These are phyloP conservation scores for Diutina sp. DNA, from an alignment of 1,139 yeast species.

Conservation along the genomic window DNA sequence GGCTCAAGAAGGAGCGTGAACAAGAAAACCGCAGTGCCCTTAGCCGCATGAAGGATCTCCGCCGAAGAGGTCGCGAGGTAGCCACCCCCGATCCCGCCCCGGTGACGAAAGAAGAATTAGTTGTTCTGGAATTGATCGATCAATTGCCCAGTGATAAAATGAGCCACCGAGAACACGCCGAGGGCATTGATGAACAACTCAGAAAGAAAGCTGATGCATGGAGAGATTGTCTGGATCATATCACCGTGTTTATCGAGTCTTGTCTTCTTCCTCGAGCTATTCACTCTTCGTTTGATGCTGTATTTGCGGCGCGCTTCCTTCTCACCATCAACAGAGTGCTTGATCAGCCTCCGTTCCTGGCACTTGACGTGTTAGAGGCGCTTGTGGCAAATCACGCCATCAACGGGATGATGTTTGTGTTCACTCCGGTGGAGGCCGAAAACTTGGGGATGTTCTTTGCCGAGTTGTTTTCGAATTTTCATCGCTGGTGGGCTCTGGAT, in stretches of 20 bases:
- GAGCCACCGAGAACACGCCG: not conserved
- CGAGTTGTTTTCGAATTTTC: conserved; percentile 32
- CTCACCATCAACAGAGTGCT: conserved; percentile 30
- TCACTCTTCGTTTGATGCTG: conserved; percentile 80
- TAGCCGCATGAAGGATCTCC: not conserved
- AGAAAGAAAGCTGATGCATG: not conserved
- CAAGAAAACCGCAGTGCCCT: not conserved
- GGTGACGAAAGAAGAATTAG: not conserved
- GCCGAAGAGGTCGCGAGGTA: not conserved
- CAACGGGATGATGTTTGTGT: conserved; percentile 51
- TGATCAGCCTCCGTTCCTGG: conserved; percentile 29
- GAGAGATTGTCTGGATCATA: not conserved
- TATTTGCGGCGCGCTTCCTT: conserved; percentile 53
- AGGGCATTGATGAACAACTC: not conserved
- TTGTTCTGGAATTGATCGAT: not conserved
- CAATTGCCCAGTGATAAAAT: not conserved
- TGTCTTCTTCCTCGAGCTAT: conserved; percentile 70
- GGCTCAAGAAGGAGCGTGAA: not conserved
- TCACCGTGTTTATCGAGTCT: conserved; percentile 35
- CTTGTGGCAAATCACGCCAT: conserved; percentile 40
- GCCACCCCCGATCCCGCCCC: not conserved
- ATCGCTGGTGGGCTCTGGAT: conserved; percentile 16
- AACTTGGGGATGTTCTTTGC: conserved; percentile 67
- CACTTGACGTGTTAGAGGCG: conserved; percentile 30
- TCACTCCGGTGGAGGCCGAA: conserved; percentile 71